These are phyloP conservation scores for Ochetophila trinervis DNA, from an alignment of 306 rosid genomes.

Conservation along the genomic window DNA sequence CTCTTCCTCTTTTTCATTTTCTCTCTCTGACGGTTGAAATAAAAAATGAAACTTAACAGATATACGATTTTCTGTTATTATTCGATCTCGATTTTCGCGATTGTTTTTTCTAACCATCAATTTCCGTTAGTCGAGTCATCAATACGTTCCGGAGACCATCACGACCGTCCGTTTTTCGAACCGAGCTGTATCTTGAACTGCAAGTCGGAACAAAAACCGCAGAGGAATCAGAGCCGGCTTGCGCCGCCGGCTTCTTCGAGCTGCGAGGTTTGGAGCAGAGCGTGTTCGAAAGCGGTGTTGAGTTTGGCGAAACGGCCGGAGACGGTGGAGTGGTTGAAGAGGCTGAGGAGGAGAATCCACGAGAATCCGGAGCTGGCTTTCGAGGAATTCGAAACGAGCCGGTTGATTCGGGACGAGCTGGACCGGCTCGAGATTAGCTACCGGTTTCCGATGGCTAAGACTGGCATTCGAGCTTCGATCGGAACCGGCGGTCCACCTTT, in stretches of 20 bases:
- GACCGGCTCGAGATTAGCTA: slow-evolving; percentile 72
- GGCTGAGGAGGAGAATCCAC: slow-evolving; percentile 73
- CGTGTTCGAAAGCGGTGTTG: slow-evolving; percentile 67
- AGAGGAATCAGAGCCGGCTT: slow-evolving; percentile 37
- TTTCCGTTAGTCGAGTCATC: slow-evolving; percentile 4
- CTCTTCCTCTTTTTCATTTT: neutral
- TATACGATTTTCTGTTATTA: neutral
- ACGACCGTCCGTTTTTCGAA: slow-evolving; percentile 28
- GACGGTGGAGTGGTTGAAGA: slow-evolving; percentile 59
- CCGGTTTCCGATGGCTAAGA: slow-evolving; percentile 60
- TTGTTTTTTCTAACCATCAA: neutral
- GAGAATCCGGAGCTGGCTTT: slow-evolving; percentile 86
- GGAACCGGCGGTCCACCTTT: slow-evolving; percentile 91
- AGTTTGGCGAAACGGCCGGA: slow-evolving; percentile 55
- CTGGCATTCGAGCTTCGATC: slow-evolving; percentile 85
- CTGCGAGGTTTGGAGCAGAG: slow-evolving; percentile 56
- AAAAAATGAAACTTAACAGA: slow-evolving; percentile 31
- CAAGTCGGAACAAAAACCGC: neutral
- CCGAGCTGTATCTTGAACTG: slow-evolving; percentile 22
- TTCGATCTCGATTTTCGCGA: neutral
- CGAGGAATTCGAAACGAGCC: slow-evolving; percentile 82
- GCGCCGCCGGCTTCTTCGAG: neutral
- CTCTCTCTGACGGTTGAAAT: slow-evolving; percentile 1
- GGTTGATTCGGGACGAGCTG: slow-evolving; percentile 60
- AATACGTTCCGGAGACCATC: slow-evolving; percentile 23